Evolutionary conservation across 345 rosid species (phyloP).

Genomic region (Citrus sp.): DNA sequence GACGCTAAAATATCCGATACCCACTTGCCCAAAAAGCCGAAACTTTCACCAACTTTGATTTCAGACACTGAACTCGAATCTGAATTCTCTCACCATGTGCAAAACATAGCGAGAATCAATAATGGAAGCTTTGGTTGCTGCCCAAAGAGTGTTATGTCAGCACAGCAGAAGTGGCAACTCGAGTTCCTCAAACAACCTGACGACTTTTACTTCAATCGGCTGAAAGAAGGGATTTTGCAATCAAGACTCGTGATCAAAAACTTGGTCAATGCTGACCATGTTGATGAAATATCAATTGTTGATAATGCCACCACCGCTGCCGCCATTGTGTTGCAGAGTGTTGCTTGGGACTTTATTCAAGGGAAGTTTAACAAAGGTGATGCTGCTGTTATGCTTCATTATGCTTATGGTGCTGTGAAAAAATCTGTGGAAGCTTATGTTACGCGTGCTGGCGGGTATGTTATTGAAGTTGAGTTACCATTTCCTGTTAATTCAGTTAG

Average conservation of each 20-base stretch:
- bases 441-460: slow-evolving; percentile 79
- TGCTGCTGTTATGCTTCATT: slow-evolving; percentile 81
- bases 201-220: slow-evolving; percentile 60
- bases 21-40: slow-evolving; percentile 40
- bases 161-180: slow-evolving; percentile 66
- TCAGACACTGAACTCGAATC: slow-evolving; percentile 43
- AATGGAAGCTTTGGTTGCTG: slow-evolving; percentile 96
- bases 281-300: slow-evolving; percentile 73
- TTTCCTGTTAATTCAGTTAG: slow-evolving; percentile 69
- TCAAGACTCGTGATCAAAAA: slow-evolving; percentile 52
- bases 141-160: slow-evolving; percentile 60
- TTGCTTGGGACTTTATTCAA: slow-evolving; percentile 66
- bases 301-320: slow-evolving; percentile 97
- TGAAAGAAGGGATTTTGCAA: slow-evolving; percentile 44
- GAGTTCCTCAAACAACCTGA: slow-evolving; percentile 75
- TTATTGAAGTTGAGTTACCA: slow-evolving; percentile 76
- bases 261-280: slow-evolving; percentile 70
- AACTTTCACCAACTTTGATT: slow-evolving; percentile 27
- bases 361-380: slow-evolving; percentile 67
- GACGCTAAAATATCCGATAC: slow-evolving; percentile 9
- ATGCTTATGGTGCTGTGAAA: slow-evolving; percentile 79
- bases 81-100: slow-evolving; percentile 82
- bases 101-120: slow-evolving; percentile 62
- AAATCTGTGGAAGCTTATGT: slow-evolving; percentile 89
- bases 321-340: slow-evolving; percentile 69